Evolutionary conservation across 73 alveolate species (phyloP).

Genomic region (Paramecium sonneborni): DNA sequence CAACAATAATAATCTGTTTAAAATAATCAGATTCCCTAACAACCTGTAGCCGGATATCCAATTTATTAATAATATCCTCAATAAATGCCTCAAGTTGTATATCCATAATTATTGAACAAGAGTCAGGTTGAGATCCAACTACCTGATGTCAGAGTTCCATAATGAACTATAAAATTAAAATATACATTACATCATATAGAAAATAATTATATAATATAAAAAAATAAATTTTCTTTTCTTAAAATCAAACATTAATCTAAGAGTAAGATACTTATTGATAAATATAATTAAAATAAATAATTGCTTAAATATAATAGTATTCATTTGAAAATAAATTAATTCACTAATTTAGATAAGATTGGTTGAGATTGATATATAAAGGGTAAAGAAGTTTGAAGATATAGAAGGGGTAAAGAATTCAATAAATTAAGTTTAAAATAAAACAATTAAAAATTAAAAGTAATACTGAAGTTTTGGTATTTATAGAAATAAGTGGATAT

Average conservation of each 20-base stretch:
- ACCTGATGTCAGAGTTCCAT: background rate
- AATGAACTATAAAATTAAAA: background rate
- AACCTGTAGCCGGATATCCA: background rate
- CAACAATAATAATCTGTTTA: background rate
- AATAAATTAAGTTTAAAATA: too few species aligned
- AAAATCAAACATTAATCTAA: too few species aligned
- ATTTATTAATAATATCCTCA: background rate
- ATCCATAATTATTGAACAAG: background rate
- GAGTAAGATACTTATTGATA: too few species aligned
- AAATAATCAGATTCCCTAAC: background rate
- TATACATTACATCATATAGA: background rate
- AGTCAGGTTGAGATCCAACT: background rate
- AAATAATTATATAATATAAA: background rate
- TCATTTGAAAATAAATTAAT: too few species aligned
- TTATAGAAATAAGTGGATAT: background rate
- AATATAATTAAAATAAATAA: too few species aligned
- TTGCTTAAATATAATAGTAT: too few species aligned
- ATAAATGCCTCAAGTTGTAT: background rate
- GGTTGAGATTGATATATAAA: too few species aligned
- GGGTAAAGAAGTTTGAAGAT: too few species aligned
- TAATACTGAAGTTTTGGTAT: background rate
- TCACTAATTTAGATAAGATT: too few species aligned
- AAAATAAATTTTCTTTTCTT: background rate
- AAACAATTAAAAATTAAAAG: background rate
- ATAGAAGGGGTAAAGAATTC: background rate